Percentiles rank a stretch among this genome's conserved stretches.
Evolutionary conservation across 176 grass and related monocot species (phyloP).

Genomic region (Ampelocalamus luodianensis): DNA sequence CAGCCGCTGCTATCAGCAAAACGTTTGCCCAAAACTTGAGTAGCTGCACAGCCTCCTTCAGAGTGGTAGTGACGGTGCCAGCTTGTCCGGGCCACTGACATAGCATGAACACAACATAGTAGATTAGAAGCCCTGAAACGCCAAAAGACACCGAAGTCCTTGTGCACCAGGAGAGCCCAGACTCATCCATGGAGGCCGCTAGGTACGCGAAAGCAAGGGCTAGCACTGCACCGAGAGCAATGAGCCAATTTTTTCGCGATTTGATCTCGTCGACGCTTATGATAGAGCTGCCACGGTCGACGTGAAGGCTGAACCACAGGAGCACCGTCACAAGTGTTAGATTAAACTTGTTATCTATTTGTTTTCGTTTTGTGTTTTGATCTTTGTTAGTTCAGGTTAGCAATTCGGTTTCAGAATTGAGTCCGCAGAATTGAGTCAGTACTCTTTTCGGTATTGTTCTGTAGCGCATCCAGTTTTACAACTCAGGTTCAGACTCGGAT

Average conservation of each 20-base stretch:
- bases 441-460: no score
- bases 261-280: neutral
- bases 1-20: neutral
- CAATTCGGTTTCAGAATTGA: no score
- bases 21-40: neutral
- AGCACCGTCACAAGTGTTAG: neutral
- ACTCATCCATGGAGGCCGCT: neutral
- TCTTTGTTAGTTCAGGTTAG: no score
- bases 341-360: no score
- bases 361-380: no score
- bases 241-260: neutral
- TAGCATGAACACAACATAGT: conserved; percentile 10
- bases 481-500: no score
- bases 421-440: no score
- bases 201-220: neutral
- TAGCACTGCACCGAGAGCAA: neutral
- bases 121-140: conserved; percentile 24
- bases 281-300: neutral
- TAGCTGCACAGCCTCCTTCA: no score
- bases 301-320: conserved; percentile 25
- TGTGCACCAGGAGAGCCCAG: neutral
- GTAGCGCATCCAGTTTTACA: no score
- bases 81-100: neutral
- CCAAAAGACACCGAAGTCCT: conserved; percentile 3
- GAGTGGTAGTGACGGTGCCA: no score